These are phyloP conservation scores for Tolypocladium endophyticum DNA, from an alignment of 2,329 filamentous ascomycete species.

Conservation along the genomic window DNA sequence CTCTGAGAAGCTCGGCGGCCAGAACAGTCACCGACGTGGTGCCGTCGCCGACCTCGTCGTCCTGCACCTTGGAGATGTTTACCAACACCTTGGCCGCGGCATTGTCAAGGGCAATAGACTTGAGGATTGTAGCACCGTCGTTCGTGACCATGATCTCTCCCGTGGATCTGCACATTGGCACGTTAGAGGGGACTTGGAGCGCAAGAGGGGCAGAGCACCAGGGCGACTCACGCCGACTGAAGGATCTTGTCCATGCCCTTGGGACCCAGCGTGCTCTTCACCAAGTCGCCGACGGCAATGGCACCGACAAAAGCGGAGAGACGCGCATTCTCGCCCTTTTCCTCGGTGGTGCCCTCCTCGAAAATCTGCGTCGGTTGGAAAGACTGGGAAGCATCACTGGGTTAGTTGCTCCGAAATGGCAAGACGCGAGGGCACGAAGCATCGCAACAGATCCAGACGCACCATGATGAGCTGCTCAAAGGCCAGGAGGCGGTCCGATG, in stretches of 20 bases:
- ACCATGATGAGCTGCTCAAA: not conserved
- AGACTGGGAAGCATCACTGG: constrained; percentile 27
- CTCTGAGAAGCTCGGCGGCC: constrained; percentile 85
- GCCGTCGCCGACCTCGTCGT: constrained; percentile 96
- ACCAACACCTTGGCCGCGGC: constrained; percentile 96
- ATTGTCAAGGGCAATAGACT: constrained; percentile 96
- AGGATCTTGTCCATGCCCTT: constrained; percentile 99
- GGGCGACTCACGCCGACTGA: constrained; percentile 71
- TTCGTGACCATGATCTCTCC: constrained; percentile 98
- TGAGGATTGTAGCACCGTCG: constrained; percentile 95
- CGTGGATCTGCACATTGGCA: constrained; percentile 55
- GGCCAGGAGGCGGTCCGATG: not conserved
- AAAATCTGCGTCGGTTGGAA: constrained; percentile 96
- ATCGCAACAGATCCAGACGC: not conserved
- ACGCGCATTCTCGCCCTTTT: constrained; percentile 98
- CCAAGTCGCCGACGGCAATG: constrained; percentile 92
- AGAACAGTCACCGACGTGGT: constrained; percentile 97
- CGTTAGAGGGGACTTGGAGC: constrained; percentile 3
- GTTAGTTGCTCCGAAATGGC: constrained; percentile 5
- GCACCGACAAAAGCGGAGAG: constrained; percentile 96
- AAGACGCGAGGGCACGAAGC: too few relatives aligned
- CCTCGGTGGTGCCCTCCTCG: constrained; percentile 89
- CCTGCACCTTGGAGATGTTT: constrained; percentile 98
- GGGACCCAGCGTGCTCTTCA: constrained; percentile 93
- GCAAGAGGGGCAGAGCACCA: not conserved